phyloP scores from a whole-genome alignment of 2,329 filamentous ascomycete species.

The Neoscytalidium dimidiatum region DNA sequence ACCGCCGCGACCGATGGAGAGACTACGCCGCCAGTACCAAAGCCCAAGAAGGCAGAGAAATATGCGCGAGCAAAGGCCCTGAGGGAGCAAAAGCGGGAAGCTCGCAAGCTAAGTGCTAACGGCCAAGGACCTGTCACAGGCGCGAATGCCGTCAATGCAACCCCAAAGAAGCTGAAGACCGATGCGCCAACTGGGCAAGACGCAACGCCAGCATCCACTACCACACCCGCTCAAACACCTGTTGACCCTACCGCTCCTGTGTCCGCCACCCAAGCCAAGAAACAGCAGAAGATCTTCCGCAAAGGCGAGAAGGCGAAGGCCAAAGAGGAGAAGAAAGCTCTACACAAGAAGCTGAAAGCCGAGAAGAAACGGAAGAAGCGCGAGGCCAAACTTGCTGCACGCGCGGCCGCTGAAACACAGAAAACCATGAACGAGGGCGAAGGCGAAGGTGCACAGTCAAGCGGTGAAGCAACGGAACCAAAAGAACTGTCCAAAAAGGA shows the following conservation, averaged over 20 bases:
- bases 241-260: neutral
- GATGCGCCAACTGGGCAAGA: neutral
- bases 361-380: slow-evolving; percentile 19
- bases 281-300: slow-evolving; percentile 38
- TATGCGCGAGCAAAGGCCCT: neutral
- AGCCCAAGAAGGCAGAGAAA: neutral
- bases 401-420: slow-evolving; percentile 24
- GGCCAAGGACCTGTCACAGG: neutral
- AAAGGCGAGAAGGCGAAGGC: slow-evolving; percentile 25
- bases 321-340: slow-evolving; percentile 17
- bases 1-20: neutral
- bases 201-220: neutral
- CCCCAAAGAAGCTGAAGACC: slow-evolving; percentile 10
- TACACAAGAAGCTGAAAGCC: slow-evolving; percentile 17
- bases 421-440: slow-evolving; percentile 39
- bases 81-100: neutral
- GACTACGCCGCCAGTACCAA: neutral
- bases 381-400: slow-evolving; percentile 27
- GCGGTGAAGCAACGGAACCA: neutral
- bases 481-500: slow-evolving; percentile 27
- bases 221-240: neutral
- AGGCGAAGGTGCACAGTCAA: neutral
- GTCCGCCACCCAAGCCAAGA: slow-evolving; percentile 26
- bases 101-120: neutral
- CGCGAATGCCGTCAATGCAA: neutral